Base-by-base conservation (phyloP, 495 filamentous ascomycete genomes). In the Jackrogersella multiformis region DNA sequence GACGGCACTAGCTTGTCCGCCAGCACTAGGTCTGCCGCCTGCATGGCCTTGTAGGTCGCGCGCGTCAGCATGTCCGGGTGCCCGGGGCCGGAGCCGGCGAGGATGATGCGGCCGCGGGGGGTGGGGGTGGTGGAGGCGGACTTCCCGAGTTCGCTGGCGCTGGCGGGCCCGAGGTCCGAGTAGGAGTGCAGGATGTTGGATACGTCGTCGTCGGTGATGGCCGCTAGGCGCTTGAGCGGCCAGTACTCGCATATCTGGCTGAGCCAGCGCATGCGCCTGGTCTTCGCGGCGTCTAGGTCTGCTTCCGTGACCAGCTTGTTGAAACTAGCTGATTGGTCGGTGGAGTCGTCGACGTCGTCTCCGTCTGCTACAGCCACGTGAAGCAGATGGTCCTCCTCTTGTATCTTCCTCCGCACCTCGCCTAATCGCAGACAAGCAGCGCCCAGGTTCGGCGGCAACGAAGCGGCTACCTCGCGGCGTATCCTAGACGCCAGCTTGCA, bases 211-310 rank as follows among this genome's bases (percentile, higher is more conserved):
- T 97, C 92, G 10, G 85, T 87, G 54, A 98, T 88, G 24, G 83
- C 81, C 6, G 93, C 92, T 2, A 99, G 85, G 15, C 90, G 87
- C 42, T 86, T 86, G 18, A 99, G 81, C 1, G 95, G 94, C 96
- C 96, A 99, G 78, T 99, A 99, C 81, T 99, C 95, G 83, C 96
- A 99, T 15, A 99, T 94, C 74, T 99, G 95, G 15, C 89, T 87
- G 2, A 99, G 78, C 96, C 96, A 99, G 21, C 95, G 87, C 80
- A 96, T 93, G 38, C 95, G 83, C 49, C 96, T 82, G 15, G 85
- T 92, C 77, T 90, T 93, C 6, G 87, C 87, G 1, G 90, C 90
- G 46, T 91, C 88, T 4, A 83, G 76, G 69, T 94, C 92, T 56
- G 85, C 84, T 48, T 92, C 90, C 8, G 79, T 80, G 7, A 98